Conservation (phyloP, 2,329 filamentous ascomycete genomes). For the Biscogniauxia marginata region DNA sequence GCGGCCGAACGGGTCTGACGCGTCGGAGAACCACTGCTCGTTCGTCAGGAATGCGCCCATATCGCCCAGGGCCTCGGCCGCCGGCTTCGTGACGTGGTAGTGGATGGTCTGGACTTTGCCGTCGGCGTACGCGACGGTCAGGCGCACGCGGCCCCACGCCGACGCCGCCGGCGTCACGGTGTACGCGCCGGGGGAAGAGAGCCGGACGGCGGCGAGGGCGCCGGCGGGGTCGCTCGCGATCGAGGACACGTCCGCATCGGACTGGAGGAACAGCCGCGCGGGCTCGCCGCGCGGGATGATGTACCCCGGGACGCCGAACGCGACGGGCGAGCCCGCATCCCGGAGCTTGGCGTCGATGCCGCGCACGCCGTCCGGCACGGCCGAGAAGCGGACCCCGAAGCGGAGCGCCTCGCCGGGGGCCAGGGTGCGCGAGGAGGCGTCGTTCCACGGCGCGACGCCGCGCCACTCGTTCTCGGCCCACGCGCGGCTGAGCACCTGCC, state of each 20-base stretch:
- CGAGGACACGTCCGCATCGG: conserved; percentile 38
- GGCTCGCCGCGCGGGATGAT: conserved; percentile 48
- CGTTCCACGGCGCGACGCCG: conserved; percentile 51
- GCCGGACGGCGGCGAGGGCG: conserved; percentile 35
- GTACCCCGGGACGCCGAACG: conserved; percentile 54
- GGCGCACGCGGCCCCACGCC: conserved; percentile 48
- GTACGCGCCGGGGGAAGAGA: conserved; percentile 36
- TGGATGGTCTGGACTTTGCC: conserved; percentile 52
- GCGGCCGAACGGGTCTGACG: conserved; percentile 52
- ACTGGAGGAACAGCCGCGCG: conserved; percentile 45
- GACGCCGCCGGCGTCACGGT: conserved; percentile 41
- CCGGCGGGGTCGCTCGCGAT: conserved; percentile 39
- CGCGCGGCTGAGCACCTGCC: conserved; percentile 53
- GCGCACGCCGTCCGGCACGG: conserved; percentile 42
- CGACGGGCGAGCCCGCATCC: conserved; percentile 45
- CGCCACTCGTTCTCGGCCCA: conserved; percentile 58
- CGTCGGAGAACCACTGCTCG: conserved; percentile 50
- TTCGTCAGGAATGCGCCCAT: conserved; percentile 55
- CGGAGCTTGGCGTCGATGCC: conserved; percentile 47
- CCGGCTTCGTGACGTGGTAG: conserved; percentile 53
- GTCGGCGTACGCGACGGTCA: conserved; percentile 48
- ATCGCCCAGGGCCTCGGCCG: conserved; percentile 42
- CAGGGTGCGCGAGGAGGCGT: conserved; percentile 46
- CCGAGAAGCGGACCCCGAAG: conserved; percentile 51
- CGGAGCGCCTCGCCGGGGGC: conserved; percentile 43